These are phyloP conservation scores for Xylariaceae sp. DNA, from an alignment of 2,329 filamentous ascomycete genomes.

Conservation along the genomic window DNA sequence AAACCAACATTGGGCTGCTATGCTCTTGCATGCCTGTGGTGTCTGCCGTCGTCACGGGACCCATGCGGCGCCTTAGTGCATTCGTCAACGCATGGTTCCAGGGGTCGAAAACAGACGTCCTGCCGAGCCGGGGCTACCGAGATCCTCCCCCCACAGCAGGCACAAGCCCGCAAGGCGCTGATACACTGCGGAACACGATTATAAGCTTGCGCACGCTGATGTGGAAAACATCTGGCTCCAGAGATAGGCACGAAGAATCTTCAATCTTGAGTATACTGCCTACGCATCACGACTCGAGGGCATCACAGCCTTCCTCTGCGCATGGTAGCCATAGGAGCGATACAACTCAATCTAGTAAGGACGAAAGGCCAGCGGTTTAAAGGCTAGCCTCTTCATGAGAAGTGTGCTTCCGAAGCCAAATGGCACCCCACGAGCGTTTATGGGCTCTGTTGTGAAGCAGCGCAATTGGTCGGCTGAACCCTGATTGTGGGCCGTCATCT, in stretches of 20 bases:
- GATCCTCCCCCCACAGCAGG: background rate
- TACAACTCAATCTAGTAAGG: background rate
- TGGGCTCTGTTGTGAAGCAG: too few species aligned
- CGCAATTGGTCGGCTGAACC: too few species aligned
- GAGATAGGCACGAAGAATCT: background rate
- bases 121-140: conserved; percentile 6
- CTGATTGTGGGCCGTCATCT: too few species aligned
- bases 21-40: conserved; percentile 23
- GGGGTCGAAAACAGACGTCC: background rate
- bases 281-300: background rate
- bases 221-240: background rate
- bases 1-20: conserved; percentile 19
- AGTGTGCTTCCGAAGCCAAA: too few species aligned
- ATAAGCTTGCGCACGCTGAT: conserved; percentile 10
- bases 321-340: background rate
- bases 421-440: too few species aligned
- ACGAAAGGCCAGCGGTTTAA: background rate
- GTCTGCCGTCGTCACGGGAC: conserved; percentile 13
- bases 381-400: too few species aligned
- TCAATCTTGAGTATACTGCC: background rate
- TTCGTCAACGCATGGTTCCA: conserved; percentile 10
- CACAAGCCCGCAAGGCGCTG: background rate
- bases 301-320: background rate
- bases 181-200: conserved; percentile 12
- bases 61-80: conserved; percentile 4